Base-by-base conservation (phyloP, 805 yeast genomes). In the Monosporozyma unispora region DNA sequence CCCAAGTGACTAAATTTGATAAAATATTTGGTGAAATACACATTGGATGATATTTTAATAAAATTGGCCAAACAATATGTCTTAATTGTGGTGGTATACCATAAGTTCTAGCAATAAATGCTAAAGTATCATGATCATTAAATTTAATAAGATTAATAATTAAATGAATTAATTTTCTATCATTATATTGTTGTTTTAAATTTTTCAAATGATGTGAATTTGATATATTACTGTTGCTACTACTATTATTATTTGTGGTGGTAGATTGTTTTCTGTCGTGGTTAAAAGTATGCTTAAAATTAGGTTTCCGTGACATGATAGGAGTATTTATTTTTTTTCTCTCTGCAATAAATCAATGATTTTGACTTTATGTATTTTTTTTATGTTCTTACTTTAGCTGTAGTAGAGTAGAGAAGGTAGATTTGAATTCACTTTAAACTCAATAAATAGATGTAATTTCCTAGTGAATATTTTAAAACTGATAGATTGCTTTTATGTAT, bases 31-130 rank as follows among this genome's bases (percentile, higher is more conserved):
- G 96, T 46, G 80, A 73, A 29, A 79, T 67, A 12, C 87, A 96
- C 70, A 82, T 86, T 1, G 97, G 96, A 64, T 90, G 97, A 58
- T 80, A 80, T 56, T 81, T 81, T 50, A 90, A 66, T 46, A 90
- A 66, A 3, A 87, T 68, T 1, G 96, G 96, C 97, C 97, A 90
- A 7, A 87, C 84, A 50, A 76, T 72, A 55, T 79, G 80, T 52
- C 98, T 74, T 48, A 88, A 70, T 50, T 80, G 76, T 1, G 95
- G 91, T 1, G 97, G 97, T 25, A 89, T 72, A 3, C 98, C 97
- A 50, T 80, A 72, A 55, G 83, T 89, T 54, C 96, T 75, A 4
- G 96, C 91, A 6, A 90, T 66, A 54, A 80, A 71, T 1, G 97
- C 95, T 44, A 90, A 67, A 0, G 89, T 87, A 45, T 82, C 80